Evolutionary conservation across 768 basidiomycete species (phyloP).

Genomic region (Dendrothele bispora): DNA sequence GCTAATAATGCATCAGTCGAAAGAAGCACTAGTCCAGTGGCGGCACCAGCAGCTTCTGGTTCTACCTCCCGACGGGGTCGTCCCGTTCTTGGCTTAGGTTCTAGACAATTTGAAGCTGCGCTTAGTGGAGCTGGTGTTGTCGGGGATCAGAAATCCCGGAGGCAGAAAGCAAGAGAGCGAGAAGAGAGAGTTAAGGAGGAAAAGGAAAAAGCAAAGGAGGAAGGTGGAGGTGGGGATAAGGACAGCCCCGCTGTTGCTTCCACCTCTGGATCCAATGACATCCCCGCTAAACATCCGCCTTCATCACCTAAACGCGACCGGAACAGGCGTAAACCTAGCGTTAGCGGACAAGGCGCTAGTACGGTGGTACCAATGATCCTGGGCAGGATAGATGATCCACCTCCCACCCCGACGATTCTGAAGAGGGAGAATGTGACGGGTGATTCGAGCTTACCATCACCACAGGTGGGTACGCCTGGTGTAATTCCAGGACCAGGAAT

Average conservation of each 20-base stretch:
- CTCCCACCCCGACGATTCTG: conserved; percentile 4
- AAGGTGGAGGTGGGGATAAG: neutral
- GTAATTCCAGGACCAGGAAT: neutral
- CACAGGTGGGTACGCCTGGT: no score
- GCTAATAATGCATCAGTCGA: neutral
- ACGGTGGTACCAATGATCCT: conserved; percentile 28
- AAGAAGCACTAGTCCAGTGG: neutral
- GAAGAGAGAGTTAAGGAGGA: conserved; percentile 22
- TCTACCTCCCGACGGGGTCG: conserved; percentile 42
- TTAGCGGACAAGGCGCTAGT: conserved; percentile 6
- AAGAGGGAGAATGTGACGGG: no score
- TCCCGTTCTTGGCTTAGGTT: conserved; percentile 61
- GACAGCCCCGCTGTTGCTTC: conserved; percentile 3
- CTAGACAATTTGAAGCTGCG: conserved; percentile 73
- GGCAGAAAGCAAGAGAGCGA: conserved; percentile 25
- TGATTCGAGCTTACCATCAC: no score
- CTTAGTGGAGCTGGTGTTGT: conserved; percentile 61
- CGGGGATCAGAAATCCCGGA: conserved; percentile 16
- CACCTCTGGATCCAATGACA: neutral
- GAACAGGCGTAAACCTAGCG: conserved; percentile 10
- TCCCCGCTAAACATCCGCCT: neutral
- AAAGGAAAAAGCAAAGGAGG: conserved; percentile 20
- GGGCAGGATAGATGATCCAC: conserved; percentile 24
- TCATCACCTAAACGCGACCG: conserved; percentile 3
- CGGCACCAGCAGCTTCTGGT: conserved; percentile 9